Evolutionary conservation across 202 grass and related monocot species (phyloP).

Genomic region (Bolboschoenoplectus hybrid): DNA sequence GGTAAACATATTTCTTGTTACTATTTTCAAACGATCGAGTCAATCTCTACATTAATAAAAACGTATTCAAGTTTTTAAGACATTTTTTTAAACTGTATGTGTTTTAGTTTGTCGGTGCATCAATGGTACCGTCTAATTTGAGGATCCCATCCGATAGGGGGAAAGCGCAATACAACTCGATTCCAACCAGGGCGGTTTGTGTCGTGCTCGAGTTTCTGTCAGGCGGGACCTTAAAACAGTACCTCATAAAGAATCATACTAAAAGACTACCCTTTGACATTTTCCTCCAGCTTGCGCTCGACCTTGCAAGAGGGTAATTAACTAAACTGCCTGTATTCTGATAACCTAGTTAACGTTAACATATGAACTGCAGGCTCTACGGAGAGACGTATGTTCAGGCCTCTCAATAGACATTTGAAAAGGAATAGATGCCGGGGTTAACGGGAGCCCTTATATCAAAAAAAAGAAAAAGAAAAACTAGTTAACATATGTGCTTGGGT

Average conservation of each 20-base stretch:
- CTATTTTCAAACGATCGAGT: neutral
- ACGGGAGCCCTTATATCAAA: too few relatives aligned
- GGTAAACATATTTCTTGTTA: conserved; percentile 39
- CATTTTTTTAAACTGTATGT: neutral
- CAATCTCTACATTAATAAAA: neutral
- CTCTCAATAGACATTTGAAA: too few relatives aligned
- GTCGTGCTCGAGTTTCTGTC: conserved; percentile 78
- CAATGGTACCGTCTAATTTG: conserved; percentile 75
- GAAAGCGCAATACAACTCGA: neutral
- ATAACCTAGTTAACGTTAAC: neutral
- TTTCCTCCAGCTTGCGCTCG: conserved; percentile 66
- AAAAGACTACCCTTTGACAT: conserved; percentile 66
- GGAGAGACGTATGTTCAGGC: too few relatives aligned
- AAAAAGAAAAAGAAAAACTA: too few relatives aligned
- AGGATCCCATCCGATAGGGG: conserved; percentile 62
- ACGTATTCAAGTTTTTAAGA: neutral
- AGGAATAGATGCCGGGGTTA: too few relatives aligned
- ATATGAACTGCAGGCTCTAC: too few relatives aligned
- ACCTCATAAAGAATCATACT: conserved; percentile 63
- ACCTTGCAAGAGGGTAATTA: conserved; percentile 74
- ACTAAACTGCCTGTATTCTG: neutral
- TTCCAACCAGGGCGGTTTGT: conserved; percentile 49
- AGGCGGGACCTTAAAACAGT: conserved; percentile 73
- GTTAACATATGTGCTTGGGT: neutral
- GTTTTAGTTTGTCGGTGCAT: conserved; percentile 78